Base-by-base conservation (phyloP, 345 rosid genomes). In the Microcos paniculata region DNA sequence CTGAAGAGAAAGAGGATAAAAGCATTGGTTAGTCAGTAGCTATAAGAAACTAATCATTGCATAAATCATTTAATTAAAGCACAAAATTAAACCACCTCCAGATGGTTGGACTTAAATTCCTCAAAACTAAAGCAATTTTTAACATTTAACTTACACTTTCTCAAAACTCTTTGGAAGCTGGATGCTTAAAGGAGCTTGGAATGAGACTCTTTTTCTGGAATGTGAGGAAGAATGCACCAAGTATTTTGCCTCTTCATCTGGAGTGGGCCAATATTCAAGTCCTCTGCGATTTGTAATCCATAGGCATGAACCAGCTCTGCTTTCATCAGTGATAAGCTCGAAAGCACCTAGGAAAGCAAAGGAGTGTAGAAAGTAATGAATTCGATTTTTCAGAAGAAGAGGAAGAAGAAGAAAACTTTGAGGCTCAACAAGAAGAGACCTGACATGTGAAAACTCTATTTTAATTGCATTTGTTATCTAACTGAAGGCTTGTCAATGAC, bases 271-370 rank as follows among this genome's bases (percentile, higher is more conserved):
- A 85, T 93, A 96, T 82, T 96, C 94, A 84, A 89, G 70, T 70
- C 98, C 99, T 59, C 84, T 90, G 52, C 99, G 97, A 62, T 87
- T 90, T 52, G 97, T 89, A 75, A 96, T 87, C 98, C 97, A 93
- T 35, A 96, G 84, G 85, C 98, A 93, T 55, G 97, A 84, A 63
- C 98, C 98, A 61, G 91, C 98, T 85, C 89, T 93, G 35, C 78
- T 90, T 82, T 93, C 93, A 78, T 96, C 80, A 5, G 75, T 85
- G 65, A 96, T 96, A 74, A 96, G 98, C 86, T 93, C 94, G 82
- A 93, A 93, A 77, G 92, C 93, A 78, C 98, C 99, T 93, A 76
- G 45, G 31, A 76, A 55, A 4, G 52, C 31, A 76, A 6, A 67
- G 8, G 62, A 21, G 15, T 56, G 51, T 58, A 40, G 38, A 71